Conservation (phyloP, 148 eudicot genomes). For the Vaccinium darrowii region DNA sequence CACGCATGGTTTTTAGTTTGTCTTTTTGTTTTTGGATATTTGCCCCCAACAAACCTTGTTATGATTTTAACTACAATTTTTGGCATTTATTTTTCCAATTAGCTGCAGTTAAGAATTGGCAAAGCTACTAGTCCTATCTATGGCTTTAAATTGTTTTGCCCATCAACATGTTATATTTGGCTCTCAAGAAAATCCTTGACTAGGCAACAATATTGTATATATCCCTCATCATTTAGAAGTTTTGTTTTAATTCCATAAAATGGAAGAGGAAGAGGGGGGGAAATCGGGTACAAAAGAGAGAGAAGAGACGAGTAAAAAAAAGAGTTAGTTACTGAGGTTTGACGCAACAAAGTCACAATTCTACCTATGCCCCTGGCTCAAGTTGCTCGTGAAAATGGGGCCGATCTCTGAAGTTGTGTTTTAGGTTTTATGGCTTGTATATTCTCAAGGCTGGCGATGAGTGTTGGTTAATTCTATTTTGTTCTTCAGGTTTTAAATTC, state of each 20-base stretch:
- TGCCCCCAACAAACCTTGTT: background rate
- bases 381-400: background rate
- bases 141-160: background rate
- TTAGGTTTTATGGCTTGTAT: background rate
- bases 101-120: too few relatives aligned
- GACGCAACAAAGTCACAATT: background rate
- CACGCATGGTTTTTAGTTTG: background rate
- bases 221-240: background rate
- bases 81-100: too few relatives aligned
- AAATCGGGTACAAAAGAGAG: background rate
- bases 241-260: background rate
- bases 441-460: background rate
- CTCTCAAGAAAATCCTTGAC: background rate
- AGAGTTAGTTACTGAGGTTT: background rate
- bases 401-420: background rate
- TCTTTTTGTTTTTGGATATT: background rate
- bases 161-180: background rate
- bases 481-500: conserved; percentile 50
- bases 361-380: background rate
- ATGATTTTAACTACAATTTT: too few relatives aligned
- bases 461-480: background rate
- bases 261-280: background rate
- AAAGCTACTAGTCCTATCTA: background rate
- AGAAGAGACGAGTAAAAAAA: background rate
- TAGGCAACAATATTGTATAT: background rate